Percentiles rank a stretch among this genome's conserved stretches.
phyloP scores from a whole-genome alignment of 2,329 filamentous ascomycete species.

The Aureobasidium leucospermi region DNA sequence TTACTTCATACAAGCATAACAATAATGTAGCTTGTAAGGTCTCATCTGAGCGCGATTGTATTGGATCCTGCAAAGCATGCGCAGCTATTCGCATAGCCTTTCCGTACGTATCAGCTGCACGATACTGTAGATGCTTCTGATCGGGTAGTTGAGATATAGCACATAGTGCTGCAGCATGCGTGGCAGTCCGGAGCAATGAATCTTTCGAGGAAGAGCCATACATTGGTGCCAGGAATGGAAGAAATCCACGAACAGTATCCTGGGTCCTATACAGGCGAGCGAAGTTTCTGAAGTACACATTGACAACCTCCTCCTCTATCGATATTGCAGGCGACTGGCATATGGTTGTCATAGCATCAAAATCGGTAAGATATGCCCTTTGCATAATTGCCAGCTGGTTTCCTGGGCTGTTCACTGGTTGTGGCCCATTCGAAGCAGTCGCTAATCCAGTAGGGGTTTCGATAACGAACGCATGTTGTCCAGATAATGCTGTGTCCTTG shows the following conservation, averaged over 20 bases:
- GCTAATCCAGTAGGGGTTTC: background rate
- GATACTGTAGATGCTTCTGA: background rate
- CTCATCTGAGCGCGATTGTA: constrained; percentile 45
- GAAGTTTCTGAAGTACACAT: constrained; percentile 12
- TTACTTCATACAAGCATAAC: constrained; percentile 52
- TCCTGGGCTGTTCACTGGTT: background rate
- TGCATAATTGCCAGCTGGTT: background rate
- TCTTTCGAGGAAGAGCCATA: background rate
- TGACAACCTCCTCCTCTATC: constrained; percentile 11
- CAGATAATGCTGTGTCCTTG: background rate
- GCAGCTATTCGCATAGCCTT: constrained; percentile 29
- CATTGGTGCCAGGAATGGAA: constrained; percentile 7
- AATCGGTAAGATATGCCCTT: background rate
- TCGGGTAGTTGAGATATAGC: constrained; percentile 12
- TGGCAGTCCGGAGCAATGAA: constrained; percentile 4
- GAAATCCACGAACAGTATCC: constrained; percentile 4
- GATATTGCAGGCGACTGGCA: constrained; percentile 20
- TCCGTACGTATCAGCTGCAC: constrained; percentile 3
- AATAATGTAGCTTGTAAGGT: constrained; percentile 55
- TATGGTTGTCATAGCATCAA: constrained; percentile 45
- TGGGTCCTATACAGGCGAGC: background rate
- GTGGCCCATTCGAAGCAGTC: background rate
- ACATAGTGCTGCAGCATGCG: constrained; percentile 10
- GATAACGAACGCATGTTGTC: background rate
- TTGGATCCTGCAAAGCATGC: constrained; percentile 45